Base-by-base conservation (phyloP, 139 green algal species). In the Closterium sp. region DNA sequence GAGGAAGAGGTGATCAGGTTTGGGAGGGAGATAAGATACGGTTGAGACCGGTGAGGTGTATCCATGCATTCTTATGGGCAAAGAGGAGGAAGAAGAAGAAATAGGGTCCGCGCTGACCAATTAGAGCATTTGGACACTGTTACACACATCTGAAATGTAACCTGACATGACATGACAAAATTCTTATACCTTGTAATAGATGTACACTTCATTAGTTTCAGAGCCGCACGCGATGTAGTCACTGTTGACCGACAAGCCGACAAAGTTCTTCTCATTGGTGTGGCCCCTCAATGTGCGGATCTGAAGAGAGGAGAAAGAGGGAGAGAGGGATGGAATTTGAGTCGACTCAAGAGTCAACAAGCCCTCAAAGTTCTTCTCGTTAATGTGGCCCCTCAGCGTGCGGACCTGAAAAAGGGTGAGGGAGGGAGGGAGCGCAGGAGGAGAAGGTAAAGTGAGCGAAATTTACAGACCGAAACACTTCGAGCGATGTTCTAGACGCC, bases 221-320 rank as follows among this genome's bases (percentile, higher is more conserved):
- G 94, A 97, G n/a, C 97, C 97, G 5, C 97, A 97, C 0, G 98
- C 88, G 28, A 99, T 96, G 34, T 97, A 97, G 28, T 96, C 95
- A 0, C 93, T 87, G 17, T 91, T 94, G 17, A 97, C 96, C 4
- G 95, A 92, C 29, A 99, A 94, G 21, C 98, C 98, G n/a, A 99
- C 97, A 94, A 99, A 99, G 94, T 99, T 98, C 91, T 97, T 97
- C 92, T 98, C 96, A 85, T 99, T 99, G 45, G 91, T 86, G 93
- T 99, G 98, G 30, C 98, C 98, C 19, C 22, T 70, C 32, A 94
- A 34, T 42, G 86, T 93, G 31, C 91, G 88, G 31, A 95, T 73
- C 93, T 95, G 93, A 27, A 50, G 6, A 86, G 27, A 88, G 27
- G 28, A 42, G 70, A 11, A 86, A 91, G 29, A n/a, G 32, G 6